Conservation (phyloP, 768 basidiomycete genomes). For the Mycena amicta region DNA sequence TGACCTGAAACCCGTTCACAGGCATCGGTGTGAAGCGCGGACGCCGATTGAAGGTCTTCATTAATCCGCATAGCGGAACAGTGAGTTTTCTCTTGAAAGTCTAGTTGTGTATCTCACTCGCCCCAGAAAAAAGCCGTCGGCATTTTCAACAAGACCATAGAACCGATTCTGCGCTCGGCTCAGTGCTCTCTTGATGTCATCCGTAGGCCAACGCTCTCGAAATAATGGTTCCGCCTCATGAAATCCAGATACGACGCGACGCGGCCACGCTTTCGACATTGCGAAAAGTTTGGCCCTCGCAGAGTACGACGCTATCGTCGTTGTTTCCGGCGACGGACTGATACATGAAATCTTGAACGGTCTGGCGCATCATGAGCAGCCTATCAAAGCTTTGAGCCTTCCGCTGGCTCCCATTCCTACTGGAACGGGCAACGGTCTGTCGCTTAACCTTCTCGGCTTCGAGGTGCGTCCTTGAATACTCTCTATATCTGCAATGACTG, state of each 20-base stretch:
- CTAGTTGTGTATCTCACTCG: no score
- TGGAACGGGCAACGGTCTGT: slow-evolving; percentile 79
- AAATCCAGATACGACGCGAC: slow-evolving; percentile 59
- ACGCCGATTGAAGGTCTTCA: slow-evolving; percentile 63
- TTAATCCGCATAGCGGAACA: slow-evolving; percentile 82
- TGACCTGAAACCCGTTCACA: slow-evolving; percentile 9
- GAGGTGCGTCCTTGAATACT: slow-evolving; percentile 43
- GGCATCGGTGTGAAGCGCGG: slow-evolving; percentile 54
- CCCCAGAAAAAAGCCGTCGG: slow-evolving; percentile 63
- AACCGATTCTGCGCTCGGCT: slow-evolving; percentile 74
- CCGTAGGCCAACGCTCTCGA: slow-evolving; percentile 43
- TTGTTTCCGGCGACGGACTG: slow-evolving; percentile 84
- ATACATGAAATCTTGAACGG: slow-evolving; percentile 86
- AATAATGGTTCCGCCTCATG: not conserved
- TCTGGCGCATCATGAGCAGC: slow-evolving; percentile 64
- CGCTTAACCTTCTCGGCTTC: slow-evolving; percentile 73
- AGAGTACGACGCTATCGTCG: slow-evolving; percentile 69
- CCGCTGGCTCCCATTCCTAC: slow-evolving; percentile 82
- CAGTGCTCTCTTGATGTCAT: slow-evolving; percentile 63
- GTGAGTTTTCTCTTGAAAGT: no score
- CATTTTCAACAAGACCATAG: slow-evolving; percentile 58
- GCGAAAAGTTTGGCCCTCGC: slow-evolving; percentile 52
- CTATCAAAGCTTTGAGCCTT: slow-evolving; percentile 60
- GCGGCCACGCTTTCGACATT: slow-evolving; percentile 68
- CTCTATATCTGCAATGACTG: no score